Evolutionary conservation across 257 asterid species (phyloP).

Genomic region (Ligustrum vulgare): DNA sequence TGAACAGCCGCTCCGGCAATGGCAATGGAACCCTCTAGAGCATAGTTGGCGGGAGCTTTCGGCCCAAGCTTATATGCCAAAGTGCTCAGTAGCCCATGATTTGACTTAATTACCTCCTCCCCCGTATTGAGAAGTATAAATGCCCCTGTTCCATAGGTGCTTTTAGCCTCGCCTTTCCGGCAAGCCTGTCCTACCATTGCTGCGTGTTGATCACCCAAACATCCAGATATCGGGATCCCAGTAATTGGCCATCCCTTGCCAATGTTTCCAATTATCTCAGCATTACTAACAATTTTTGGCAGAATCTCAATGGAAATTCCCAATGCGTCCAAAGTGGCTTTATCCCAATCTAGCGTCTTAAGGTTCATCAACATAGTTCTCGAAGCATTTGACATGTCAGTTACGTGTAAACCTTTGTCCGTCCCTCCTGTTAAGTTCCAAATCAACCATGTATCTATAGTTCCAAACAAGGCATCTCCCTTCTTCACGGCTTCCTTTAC

Average conservation of each 20-base stretch:
- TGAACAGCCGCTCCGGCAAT: conserved; percentile 99
- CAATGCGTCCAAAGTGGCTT: conserved; percentile 39
- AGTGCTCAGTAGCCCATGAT: conserved; percentile 79
- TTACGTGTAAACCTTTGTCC: conserved; percentile 66
- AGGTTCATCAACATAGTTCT: conserved; percentile 96
- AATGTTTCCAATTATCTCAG: conserved; percentile 74
- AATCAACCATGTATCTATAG: conserved; percentile 89
- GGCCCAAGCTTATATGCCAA: conserved; percentile 90
- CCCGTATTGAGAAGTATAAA: conserved; percentile 88
- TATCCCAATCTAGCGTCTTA: conserved; percentile 79
- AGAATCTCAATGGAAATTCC: conserved; percentile 53
- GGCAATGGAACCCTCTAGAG: conserved; percentile 95
- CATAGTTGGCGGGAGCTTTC: conserved; percentile 73
- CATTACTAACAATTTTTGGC: conserved; percentile 73
- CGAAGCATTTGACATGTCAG: conserved; percentile 89
- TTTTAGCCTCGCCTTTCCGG: conserved; percentile 81
- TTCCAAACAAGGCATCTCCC: conserved; percentile 89
- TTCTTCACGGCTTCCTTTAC: conserved; percentile 59
- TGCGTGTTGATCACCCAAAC: conserved; percentile 96
- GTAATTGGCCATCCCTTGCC: conserved; percentile 75
- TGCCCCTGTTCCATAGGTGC: conserved; percentile 95
- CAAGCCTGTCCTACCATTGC: conserved; percentile 98
- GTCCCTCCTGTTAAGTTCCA: conserved; percentile 94
- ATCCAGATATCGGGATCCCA: conserved; percentile 80
- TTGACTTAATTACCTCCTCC: conserved; percentile 55